Conservation (phyloP, 306 rosid genomes). For the Fragaria vesca region DNA sequence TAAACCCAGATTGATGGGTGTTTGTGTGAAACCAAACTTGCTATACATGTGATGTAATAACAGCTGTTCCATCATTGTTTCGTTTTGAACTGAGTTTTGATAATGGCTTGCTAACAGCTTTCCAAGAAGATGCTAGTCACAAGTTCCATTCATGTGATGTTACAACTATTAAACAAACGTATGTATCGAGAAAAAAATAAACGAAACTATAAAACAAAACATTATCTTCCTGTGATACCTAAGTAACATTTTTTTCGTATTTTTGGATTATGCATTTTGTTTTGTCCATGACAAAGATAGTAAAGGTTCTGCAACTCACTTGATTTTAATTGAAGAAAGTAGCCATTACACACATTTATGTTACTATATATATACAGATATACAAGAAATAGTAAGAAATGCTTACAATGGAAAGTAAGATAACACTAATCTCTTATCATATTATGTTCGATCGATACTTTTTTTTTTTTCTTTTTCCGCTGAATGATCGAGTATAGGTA, state of each 20-base stretch:
- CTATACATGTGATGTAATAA: background rate
- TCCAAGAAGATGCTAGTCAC: slow-evolving; percentile 24
- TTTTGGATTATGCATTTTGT: background rate
- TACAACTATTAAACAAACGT: background rate
- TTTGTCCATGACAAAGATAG: background rate
- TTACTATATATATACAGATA: too few species aligned
- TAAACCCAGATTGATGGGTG: background rate
- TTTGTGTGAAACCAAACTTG: background rate
- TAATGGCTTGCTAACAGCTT: slow-evolving; percentile 20
- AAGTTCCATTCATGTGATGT: slow-evolving; percentile 9
- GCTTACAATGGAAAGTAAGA: too few species aligned
- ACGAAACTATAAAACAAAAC: too few species aligned
- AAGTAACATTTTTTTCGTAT: background rate
- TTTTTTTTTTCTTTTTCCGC: too few species aligned
- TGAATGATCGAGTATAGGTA: too few species aligned
- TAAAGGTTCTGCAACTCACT: background rate
- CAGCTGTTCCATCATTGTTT: slow-evolving; percentile 5
- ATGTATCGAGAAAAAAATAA: background rate
- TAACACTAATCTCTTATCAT: too few species aligned
- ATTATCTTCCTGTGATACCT: slow-evolving; percentile 1
- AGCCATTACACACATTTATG: too few species aligned
- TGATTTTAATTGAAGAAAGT: too few species aligned
- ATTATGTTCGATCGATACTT: too few species aligned
- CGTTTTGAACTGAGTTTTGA: background rate
- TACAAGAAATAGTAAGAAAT: too few species aligned